These are phyloP conservation scores for Bipolaris gigantea DNA, from an alignment of 2,329 filamentous ascomycete species.

Conservation along the genomic window DNA sequence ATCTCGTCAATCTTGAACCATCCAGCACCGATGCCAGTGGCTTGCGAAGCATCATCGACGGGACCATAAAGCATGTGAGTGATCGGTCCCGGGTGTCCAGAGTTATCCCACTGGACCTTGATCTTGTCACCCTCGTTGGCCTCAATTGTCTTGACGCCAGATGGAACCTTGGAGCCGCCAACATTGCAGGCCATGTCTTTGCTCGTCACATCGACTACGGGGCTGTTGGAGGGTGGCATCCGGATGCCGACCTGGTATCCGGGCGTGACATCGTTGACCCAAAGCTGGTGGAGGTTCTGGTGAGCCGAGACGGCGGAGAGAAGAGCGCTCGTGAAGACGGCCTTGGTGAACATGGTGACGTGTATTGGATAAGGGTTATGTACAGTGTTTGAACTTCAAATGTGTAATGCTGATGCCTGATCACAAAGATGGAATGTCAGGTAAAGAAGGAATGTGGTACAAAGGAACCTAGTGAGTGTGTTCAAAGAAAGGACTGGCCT, in stretches of 20 bases:
- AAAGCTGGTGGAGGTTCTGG: conserved; percentile 39
- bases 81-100: conserved; percentile 40
- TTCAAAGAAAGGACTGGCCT: conserved; percentile 26
- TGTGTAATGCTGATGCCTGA: conserved; percentile 21
- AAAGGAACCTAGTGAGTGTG: conserved; percentile 20
- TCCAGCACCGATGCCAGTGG: conserved; percentile 34
- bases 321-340: conserved; percentile 30
- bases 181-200: conserved; percentile 43
- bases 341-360: conserved; percentile 38
- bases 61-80: conserved; percentile 42
- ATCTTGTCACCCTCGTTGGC: conserved; percentile 37
- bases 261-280: conserved; percentile 35
- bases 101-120: conserved; percentile 41
- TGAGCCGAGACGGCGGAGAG: conserved; percentile 36
- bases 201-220: conserved; percentile 37
- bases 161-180: conserved; percentile 31
- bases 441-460: conserved; percentile 16
- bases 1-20: conserved; percentile 46
- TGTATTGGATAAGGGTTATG: conserved; percentile 11
- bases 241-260: conserved; percentile 40
- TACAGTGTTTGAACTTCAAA: conserved; percentile 8
- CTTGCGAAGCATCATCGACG: conserved; percentile 58
- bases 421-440: conserved; percentile 27
- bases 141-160: conserved; percentile 31
- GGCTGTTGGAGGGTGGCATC: conserved; percentile 40